Conservation (phyloP, 108 stramenopile genomes). For the Hondaea fermentalgiana region DNA sequence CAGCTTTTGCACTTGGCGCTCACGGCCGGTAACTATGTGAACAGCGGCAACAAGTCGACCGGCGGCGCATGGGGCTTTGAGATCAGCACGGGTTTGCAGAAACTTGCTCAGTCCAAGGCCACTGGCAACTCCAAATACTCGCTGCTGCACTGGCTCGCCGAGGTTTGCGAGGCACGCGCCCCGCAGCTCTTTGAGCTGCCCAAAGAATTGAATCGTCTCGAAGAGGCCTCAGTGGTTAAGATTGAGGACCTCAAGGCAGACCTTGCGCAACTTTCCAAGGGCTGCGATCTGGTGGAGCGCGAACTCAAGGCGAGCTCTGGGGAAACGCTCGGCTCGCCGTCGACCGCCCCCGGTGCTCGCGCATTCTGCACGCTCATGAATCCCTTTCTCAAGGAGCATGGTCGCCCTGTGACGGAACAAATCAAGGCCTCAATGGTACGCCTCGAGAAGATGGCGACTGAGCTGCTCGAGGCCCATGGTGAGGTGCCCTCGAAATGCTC, state of each 20-base stretch:
- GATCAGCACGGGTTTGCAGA: constrained; percentile 15
- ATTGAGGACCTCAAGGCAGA: constrained; percentile 12
- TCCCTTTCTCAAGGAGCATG: background rate
- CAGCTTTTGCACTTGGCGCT: background rate
- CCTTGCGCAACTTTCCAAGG: background rate
- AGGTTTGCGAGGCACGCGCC: background rate
- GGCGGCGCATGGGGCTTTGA: constrained; percentile 15
- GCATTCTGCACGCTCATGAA: background rate
- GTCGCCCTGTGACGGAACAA: background rate
- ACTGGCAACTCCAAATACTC: constrained; percentile 17
- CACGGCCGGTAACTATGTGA: background rate
- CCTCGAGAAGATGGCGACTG: background rate
- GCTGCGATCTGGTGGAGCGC: constrained; percentile 11
- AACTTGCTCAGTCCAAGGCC: background rate
- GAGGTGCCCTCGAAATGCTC: constrained; percentile 4
- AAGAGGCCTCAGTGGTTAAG: background rate
- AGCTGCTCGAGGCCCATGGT: background rate
- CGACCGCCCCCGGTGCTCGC: background rate
- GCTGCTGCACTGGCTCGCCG: constrained; percentile 3
- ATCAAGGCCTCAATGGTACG: background rate
- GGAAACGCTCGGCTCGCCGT: background rate
- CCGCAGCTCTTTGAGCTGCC: background rate
- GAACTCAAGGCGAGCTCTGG: constrained; percentile 2
- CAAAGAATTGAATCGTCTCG: background rate
- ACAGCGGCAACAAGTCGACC: constrained; percentile 7